Base-by-base conservation (phyloP, 441 rosid species). In the Oxalis stricta region DNA sequence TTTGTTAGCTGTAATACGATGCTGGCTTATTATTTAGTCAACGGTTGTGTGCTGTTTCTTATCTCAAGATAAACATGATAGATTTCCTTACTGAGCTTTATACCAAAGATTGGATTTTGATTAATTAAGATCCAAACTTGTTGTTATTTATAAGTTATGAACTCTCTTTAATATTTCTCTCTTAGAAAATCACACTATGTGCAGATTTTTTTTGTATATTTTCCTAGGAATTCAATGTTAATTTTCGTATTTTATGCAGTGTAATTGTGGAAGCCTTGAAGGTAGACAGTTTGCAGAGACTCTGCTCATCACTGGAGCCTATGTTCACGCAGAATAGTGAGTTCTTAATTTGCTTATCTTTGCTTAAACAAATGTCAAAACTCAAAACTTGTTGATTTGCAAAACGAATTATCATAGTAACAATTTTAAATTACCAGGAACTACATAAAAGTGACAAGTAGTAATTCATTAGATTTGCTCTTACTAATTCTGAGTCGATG, bases 291-390 rank as follows among this genome's bases (percentile, higher is more conserved):
- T 53, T 84, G 63, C 96, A 91, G 74, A 81, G 83, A 60, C 75
- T 91, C 61, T 75, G 84, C 79, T 86, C 99, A 20, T 83, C 99
- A 40, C 59, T 91, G 81, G 99, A 91, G 73, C 99, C 99, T 52
- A 44, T 91, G 66, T 77, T 92, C 50, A n/a, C 96, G 99, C 55
- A 75, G 72, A 81, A 85, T 86, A 60, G 99, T 86, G 72, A 79
- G 83, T 56, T 45, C n/a, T n/a, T 30, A 32, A 32, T 37, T 60
- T 36, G 11, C 12, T 50, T 40, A n/a, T n/a, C n/a, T n/a, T n/a
- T n/a, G n/a, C n/a, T n/a, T n/a, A n/a, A 18, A 20, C 28, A 33
- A 38, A 30, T 5, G 24, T 44, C 35, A 37, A 5, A 6, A 6
- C 10, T 26, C 7, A 23, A 23, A 23, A 23, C 28, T 20, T 37